These are phyloP conservation scores for Mycothermus thermophilus DNA, from an alignment of 495 filamentous ascomycete genomes.

Conservation along the genomic window DNA sequence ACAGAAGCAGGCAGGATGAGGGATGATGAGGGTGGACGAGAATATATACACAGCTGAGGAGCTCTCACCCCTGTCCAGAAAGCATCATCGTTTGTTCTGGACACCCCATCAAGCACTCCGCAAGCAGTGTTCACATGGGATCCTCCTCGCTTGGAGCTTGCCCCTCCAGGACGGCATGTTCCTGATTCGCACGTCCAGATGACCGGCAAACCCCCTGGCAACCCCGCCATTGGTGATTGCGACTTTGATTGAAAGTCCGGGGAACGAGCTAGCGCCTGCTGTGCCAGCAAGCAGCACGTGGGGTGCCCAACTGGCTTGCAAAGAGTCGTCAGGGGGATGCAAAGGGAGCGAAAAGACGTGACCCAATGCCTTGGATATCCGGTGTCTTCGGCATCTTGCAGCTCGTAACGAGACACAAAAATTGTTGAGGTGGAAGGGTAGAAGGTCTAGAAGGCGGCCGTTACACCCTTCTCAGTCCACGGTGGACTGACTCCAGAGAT, in stretches of 20 bases:
- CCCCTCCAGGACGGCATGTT: background rate
- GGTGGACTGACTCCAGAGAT: conserved; percentile 6
- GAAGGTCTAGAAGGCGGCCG: too few species aligned
- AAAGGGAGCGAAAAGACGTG: too few species aligned
- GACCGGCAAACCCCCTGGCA: conserved; percentile 6
- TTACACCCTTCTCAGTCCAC: conserved; percentile 7
- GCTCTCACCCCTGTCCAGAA: background rate
- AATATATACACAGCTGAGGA: conserved; percentile 2
- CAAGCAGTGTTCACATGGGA: conserved; percentile 13
- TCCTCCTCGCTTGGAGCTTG: background rate
- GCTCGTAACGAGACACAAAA: background rate
- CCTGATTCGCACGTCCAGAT: conserved; percentile 7
- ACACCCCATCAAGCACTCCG: too few species aligned
- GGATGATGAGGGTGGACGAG: background rate
- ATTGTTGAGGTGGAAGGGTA: background rate
- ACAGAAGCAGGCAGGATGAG: background rate
- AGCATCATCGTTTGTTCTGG: conserved; percentile 1
- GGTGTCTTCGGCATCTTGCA: conserved; percentile 3
- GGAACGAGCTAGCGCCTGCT: conserved; percentile 3
- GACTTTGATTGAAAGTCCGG: background rate
- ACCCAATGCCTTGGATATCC: conserved; percentile 17
- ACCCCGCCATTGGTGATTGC: conserved; percentile 11
- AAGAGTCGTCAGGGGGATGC: background rate
- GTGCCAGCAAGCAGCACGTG: conserved; percentile 13
- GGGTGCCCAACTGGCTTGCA: conserved; percentile 13